These are phyloP conservation scores for Coniophora puteana DNA, from an alignment of 1,284 basidiomycete genomes.

Conservation along the genomic window DNA sequence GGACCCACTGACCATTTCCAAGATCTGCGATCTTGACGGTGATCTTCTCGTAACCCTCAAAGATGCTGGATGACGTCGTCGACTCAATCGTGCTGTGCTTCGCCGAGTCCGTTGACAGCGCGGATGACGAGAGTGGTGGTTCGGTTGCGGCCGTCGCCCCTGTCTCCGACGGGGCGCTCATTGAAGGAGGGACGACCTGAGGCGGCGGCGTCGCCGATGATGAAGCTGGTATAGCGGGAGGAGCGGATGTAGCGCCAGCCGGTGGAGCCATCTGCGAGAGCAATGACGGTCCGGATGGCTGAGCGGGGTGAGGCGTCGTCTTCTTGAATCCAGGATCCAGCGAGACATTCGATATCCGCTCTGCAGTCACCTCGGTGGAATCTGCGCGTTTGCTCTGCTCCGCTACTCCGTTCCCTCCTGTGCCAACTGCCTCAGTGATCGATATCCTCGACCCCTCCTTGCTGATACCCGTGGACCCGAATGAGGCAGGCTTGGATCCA, in stretches of 20 bases:
- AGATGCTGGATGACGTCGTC: slow-evolving; percentile 21
- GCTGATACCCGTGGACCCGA: slow-evolving; percentile 18
- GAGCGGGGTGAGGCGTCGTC: slow-evolving; percentile 33
- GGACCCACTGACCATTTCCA: slow-evolving; percentile 71
- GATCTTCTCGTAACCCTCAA: slow-evolving; percentile 68
- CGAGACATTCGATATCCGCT: slow-evolving; percentile 65
- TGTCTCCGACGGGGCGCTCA: slow-evolving; percentile 23
- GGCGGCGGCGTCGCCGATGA: slow-evolving; percentile 21
- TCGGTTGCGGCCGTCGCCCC: slow-evolving; percentile 21
- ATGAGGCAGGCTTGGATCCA: slow-evolving; percentile 20
- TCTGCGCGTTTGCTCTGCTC: slow-evolving; percentile 30
- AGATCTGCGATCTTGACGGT: slow-evolving; percentile 99
- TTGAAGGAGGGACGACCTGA: slow-evolving; percentile 10
- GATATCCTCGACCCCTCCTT: slow-evolving; percentile 19
- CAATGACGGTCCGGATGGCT: slow-evolving; percentile 68
- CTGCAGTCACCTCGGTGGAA: slow-evolving; percentile 47
- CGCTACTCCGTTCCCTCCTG: slow-evolving; percentile 8
- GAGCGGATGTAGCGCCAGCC: too few species aligned
- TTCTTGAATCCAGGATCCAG: slow-evolving; percentile 55
- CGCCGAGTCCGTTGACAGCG: slow-evolving; percentile 39
- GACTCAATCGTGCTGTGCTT: slow-evolving; percentile 27
- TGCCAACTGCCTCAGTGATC: slow-evolving; percentile 16
- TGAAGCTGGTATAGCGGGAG: slow-evolving; percentile 15
- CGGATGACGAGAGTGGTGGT: slow-evolving; percentile 31
- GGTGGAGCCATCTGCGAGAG: slow-evolving; percentile 80